These are phyloP conservation scores for Sporobolomyces phaffii DNA, from an alignment of 768 basidiomycete genomes.

Conservation along the genomic window DNA sequence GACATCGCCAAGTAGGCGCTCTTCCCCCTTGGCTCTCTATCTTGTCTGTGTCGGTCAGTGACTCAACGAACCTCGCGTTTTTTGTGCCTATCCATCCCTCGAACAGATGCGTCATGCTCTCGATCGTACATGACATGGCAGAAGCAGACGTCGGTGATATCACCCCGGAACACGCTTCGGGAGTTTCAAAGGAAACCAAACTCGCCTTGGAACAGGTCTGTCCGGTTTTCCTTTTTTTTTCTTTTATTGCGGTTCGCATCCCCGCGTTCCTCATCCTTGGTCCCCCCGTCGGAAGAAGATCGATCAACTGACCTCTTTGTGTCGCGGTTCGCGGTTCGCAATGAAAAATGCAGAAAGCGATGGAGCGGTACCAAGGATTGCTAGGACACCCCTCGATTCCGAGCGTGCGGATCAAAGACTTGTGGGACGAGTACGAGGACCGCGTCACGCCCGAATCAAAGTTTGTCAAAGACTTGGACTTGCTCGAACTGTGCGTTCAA, in stretches of 20 bases:
- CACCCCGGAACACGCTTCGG: slow-evolving; percentile 64
- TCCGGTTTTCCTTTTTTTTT: too few species aligned
- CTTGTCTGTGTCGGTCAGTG: too few species aligned
- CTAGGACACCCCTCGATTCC: slow-evolving; percentile 71
- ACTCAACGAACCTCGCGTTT: too few species aligned
- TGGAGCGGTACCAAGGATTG: slow-evolving; percentile 78
- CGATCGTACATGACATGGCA: slow-evolving; percentile 86
- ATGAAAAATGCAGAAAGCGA: slow-evolving; percentile 81
- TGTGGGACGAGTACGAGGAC: slow-evolving; percentile 84
- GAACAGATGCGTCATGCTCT: slow-evolving; percentile 84
- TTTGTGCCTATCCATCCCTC: too few species aligned
- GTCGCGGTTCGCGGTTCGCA: too few species aligned
- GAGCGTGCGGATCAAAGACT: slow-evolving; percentile 52
- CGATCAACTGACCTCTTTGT: not conserved
- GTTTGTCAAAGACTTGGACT: slow-evolving; percentile 85
- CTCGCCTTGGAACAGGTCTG: slow-evolving; percentile 57
- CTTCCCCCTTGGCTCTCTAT: too few species aligned
- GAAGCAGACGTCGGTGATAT: slow-evolving; percentile 95
- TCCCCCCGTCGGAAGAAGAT: too few species aligned
- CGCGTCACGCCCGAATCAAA: slow-evolving; percentile 65
- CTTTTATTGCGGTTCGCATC: slow-evolving; percentile 15
- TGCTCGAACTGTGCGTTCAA: slow-evolving; percentile 82
- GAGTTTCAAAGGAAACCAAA: slow-evolving; percentile 76
- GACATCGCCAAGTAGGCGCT: slow-evolving; percentile 70
- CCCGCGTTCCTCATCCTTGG: too few species aligned